Evolutionary conservation across 2,329 filamentous ascomycete genomes (phyloP).

Genomic region (Endoconidiophora laricicola): DNA sequence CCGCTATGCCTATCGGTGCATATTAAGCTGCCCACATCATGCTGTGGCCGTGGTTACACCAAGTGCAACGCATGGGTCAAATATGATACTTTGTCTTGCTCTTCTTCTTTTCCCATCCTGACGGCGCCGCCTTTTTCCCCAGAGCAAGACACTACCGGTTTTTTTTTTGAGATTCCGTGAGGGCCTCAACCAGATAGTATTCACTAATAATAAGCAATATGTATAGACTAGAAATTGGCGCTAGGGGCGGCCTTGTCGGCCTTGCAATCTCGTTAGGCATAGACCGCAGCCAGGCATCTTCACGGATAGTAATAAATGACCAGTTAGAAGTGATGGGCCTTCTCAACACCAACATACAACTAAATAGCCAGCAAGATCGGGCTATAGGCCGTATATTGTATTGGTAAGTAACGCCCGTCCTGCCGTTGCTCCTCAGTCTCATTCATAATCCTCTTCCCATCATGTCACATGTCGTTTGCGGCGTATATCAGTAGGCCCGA

Average conservation of each 20-base stretch:
- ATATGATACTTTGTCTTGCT: no score
- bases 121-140: no score
- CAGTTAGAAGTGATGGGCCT: conserved; percentile 70
- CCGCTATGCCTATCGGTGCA: no score
- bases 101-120: no score
- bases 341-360: conserved; percentile 72
- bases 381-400: conserved; percentile 60
- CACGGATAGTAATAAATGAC: conserved; percentile 66
- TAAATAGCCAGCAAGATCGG: conserved; percentile 52
- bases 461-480: no score
- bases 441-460: background rate
- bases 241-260: conserved; percentile 76
- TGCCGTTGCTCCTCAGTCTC: no score
- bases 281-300: conserved; percentile 16
- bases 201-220: background rate
- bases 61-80: background rate
- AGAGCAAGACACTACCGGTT: no score
- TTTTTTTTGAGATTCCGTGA: no score
- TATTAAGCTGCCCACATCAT: no score
- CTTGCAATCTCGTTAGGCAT: conserved; percentile 43
- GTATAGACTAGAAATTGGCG: conserved; percentile 70
- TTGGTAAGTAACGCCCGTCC: conserved; percentile 39
- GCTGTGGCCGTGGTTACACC: background rate
- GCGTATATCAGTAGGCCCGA: no score
- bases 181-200: no score